Evolutionary conservation across 768 basidiomycete genomes (phyloP), one percentile per base, ranked within the genome.

Genomic region (Hygrocybe punicea): DNA sequence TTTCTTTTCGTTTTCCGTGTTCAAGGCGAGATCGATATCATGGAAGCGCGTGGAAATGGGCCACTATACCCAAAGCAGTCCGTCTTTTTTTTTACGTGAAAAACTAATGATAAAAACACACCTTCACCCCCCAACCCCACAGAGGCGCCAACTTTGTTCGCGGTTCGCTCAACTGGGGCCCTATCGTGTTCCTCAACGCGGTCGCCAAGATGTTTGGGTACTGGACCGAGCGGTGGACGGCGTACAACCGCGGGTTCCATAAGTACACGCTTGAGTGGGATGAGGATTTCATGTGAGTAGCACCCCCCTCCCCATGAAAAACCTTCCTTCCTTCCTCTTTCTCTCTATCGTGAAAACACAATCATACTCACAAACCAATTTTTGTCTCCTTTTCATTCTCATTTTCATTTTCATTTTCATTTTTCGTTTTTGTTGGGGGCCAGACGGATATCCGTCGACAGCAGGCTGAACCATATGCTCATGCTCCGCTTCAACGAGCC

Each of bases 241-340:
- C 82, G 60, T 93, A 84, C 67, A 83, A 83, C 61, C 73, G 84
- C 51, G 78, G 65, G n/a, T 95, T 88, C 79, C 91, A 94, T 67
- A 89, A 84, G 2, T 95, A 89, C 65, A 76, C 80, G 35, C 71
- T 97, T 51, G 93, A 95, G 73, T 97, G 93, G 93, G 85, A 82
- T 34, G 79, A 86, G 56, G 71, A 83, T 21, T 93, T 91, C 74
- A 78, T 95, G 83, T 91, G 67, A 65, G 87, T 73, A 29, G 40
- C n/a, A n/a, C n/a, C n/a, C n/a, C n/a, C n/a, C n/a, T n/a, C n/a
- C n/a, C n/a, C n/a, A n/a, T n/a, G n/a, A n/a, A n/a, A n/a, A n/a
- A n/a, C n/a, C n/a, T n/a, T n/a, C n/a, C n/a, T n/a, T n/a, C n/a
- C n/a, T n/a, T n/a, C n/a, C n/a, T n/a, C n/a, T n/a, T n/a, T n/a